phyloP scores from a whole-genome alignment of 176 grass and related monocot genomes.

The Rhipidocladum racemiflorum region DNA sequence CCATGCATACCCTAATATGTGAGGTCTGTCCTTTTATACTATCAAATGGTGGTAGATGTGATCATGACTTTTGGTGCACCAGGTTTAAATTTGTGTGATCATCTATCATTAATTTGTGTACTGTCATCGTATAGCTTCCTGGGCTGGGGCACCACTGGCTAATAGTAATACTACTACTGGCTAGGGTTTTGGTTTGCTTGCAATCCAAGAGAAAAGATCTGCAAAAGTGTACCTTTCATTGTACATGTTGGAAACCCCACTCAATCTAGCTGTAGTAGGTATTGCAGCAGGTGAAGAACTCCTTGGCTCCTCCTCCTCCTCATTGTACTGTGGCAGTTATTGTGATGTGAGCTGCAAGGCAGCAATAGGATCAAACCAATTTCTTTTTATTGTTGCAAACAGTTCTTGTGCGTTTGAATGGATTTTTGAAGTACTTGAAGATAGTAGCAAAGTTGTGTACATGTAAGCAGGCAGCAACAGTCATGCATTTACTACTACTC shows the following conservation, averaged over 20 bases:
- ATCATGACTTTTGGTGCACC: constrained; percentile 30
- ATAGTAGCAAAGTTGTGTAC: neutral
- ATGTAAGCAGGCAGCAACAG: neutral
- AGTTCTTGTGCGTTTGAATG: constrained; percentile 7
- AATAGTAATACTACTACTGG: too few relatives aligned
- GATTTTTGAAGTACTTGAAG: neutral
- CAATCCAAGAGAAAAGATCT: constrained; percentile 31
- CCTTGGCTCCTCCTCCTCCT: neutral
- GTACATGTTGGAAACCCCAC: constrained; percentile 42
- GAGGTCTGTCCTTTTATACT: constrained; percentile 19
- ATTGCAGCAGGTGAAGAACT: neutral
- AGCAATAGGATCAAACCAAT: neutral
- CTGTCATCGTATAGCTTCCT: neutral
- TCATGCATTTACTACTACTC: neutral
- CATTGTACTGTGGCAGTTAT: constrained; percentile 27
- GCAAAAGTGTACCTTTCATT: constrained; percentile 5
- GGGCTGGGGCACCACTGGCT: neutral
- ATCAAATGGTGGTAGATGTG: constrained; percentile 26
- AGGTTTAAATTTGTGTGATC: neutral
- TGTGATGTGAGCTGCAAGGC: constrained; percentile 22
- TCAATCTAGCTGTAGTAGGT: constrained; percentile 31
- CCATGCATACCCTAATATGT: constrained; percentile 21
- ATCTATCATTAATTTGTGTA: neutral
- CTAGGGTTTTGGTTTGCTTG: constrained; percentile 38
- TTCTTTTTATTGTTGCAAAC: neutral